Evolutionary conservation across 768 basidiomycete species (phyloP).

Genomic region (Glaciozyma martinii): DNA sequence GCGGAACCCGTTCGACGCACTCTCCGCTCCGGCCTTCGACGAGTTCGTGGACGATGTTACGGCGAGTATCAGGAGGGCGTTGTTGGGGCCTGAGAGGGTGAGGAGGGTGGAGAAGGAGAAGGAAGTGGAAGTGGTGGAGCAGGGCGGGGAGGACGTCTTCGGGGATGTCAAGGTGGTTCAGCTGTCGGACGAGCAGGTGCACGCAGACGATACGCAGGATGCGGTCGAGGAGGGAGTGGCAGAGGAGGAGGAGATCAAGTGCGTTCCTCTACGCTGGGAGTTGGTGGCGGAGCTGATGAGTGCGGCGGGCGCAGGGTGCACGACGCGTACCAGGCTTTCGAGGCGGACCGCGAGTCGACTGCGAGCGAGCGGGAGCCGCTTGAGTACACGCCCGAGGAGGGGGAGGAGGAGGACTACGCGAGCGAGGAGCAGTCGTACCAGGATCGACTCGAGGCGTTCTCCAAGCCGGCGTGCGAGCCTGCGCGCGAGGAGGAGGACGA

Average conservation of each 20-base stretch:
- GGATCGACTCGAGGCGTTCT: neutral
- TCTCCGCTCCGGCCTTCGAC: neutral
- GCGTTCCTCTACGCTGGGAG: neutral
- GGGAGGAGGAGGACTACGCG: neutral
- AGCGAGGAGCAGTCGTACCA: neutral
- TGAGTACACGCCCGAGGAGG: neutral
- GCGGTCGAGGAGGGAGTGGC: neutral
- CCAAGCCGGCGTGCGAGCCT: neutral
- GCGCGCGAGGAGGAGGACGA: neutral
- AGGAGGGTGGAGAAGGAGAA: neutral
- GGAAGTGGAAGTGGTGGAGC: neutral
- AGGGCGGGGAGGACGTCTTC: slow-evolving; percentile 1
- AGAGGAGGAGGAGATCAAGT: neutral
- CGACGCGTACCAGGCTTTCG: neutral
- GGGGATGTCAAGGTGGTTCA: neutral
- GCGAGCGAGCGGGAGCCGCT: neutral
- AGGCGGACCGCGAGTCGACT: neutral
- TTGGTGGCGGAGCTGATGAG: neutral
- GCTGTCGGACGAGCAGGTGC: too few relatives aligned
- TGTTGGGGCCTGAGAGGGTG: neutral
- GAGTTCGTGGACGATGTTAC: neutral
- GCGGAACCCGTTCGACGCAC: neutral
- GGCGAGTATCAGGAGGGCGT: neutral
- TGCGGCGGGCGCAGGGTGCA: neutral
- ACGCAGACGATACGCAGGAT: neutral